Base-by-base conservation (phyloP, 1,284 basidiomycete species). In the Cryptococcus sp. region DNA sequence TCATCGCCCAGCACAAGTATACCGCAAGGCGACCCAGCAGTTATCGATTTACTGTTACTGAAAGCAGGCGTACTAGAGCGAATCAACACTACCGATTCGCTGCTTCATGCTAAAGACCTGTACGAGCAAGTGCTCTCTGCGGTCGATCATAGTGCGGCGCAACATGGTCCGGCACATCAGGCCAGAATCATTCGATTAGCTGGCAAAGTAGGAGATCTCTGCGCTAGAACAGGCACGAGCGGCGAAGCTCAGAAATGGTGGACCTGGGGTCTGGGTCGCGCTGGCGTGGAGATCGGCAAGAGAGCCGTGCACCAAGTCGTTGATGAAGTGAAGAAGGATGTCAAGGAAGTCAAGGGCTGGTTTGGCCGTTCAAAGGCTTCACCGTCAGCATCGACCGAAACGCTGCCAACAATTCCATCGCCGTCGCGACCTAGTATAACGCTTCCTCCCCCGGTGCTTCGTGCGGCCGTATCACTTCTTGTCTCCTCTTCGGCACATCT, bases 61-160 rank as follows among this genome's bases (percentile, higher is more conserved):
- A 87, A 87, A 66, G 89, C 87, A 0, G 79, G 79, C 19, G 75
- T 88, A 48, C 77, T 89, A 54, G 89, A 91, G 67, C 83, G 86
- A 16, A 83, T 91, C 67, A 87, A 85, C 10, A 81, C 82, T 0
- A 75, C 68, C 25, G 82, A 84, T 2, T 81, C 83, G 3, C 74
- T 88, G n/a, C 77, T 78, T 29, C 82, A 85, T 61, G 83, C 89
- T 8, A 83, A 83, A 57, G 77, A 82, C 3, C 79, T 86, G 51
- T 88, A 88, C 68, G 84, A 88, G 69, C 82, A 82, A 10, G 83
- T 87, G 6, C 63, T 78, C 0, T 43, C 43, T 15, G 64, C 65
- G 2, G 49, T 70, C 16, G 39, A 52, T 20, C 52, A 58, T 43
- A 51, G 22, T 23, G 19, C 19, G 50, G 53, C n/a, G 48, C 43